Percentiles rank a stretch among this genome's conserved stretches.
Evolutionary conservation across 1,284 basidiomycete species (phyloP).

Genomic region (Leccinum griseonigrum): DNA sequence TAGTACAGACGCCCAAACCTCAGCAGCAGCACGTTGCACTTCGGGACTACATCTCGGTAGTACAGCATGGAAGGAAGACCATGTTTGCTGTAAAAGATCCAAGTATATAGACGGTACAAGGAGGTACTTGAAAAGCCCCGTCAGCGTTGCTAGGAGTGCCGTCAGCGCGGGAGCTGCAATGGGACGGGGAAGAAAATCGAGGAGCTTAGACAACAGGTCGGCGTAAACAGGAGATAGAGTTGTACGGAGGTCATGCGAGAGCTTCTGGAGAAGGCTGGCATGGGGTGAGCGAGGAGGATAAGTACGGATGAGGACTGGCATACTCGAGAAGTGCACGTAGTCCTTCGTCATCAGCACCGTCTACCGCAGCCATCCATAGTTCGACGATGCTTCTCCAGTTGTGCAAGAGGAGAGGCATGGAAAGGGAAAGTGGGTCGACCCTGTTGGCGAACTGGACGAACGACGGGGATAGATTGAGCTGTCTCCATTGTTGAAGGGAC

Average conservation of each 20-base stretch:
- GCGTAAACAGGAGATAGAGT: constrained; percentile 62
- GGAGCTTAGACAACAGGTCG: constrained; percentile 49
- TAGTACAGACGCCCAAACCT: constrained; percentile 74
- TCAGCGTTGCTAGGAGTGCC: constrained; percentile 61
- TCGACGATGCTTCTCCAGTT: constrained; percentile 70
- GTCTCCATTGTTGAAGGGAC: constrained; percentile 68
- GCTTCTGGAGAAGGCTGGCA: constrained; percentile 67
- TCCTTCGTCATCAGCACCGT: constrained; percentile 64
- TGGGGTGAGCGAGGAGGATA: constrained; percentile 14
- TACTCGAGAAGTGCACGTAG: constrained; percentile 70
- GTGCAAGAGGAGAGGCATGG: constrained; percentile 79
- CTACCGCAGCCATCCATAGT: constrained; percentile 57
- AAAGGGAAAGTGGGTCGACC: constrained; percentile 62
- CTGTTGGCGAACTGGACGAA: constrained; percentile 72
- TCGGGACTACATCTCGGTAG: constrained; percentile 62
- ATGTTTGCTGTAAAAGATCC: constrained; percentile 56
- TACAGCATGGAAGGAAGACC: constrained; percentile 47
- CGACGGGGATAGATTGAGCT: constrained; percentile 75
- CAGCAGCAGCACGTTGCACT: constrained; percentile 68
- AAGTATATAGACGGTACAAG: constrained; percentile 54
- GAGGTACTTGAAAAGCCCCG: constrained; percentile 66
- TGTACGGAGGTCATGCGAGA: constrained; percentile 71
- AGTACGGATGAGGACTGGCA: constrained; percentile 26
- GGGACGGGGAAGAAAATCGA: constrained; percentile 56
- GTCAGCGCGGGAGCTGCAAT: constrained; percentile 61